Percentiles rank a stretch among this genome's conserved stretches.
Evolutionary conservation across 305 asterid genomes (phyloP).

Genomic region (Ajuga reptans): DNA sequence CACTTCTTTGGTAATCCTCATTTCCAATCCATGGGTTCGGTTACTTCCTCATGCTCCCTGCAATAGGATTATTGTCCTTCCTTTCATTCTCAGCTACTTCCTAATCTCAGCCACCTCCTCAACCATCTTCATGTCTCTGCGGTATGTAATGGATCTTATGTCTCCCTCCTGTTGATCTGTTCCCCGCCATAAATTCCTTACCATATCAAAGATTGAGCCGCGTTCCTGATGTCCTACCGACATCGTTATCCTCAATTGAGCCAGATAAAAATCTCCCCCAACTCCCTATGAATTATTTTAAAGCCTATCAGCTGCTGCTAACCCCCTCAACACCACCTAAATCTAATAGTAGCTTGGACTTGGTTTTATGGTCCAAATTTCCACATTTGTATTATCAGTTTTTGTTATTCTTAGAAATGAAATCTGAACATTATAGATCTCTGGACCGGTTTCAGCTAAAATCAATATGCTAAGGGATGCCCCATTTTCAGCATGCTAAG

Average conservation of each 20-base stretch:
- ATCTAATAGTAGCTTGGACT: not conserved
- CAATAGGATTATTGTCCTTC: no score
- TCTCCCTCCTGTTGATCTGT: not conserved
- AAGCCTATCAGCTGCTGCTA: not conserved
- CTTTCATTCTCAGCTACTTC: no score
- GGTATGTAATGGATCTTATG: no score
- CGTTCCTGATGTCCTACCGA: not conserved
- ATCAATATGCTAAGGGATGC: no score
- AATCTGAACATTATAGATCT: not conserved
- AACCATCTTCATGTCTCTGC: no score
- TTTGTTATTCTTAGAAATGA: not conserved
- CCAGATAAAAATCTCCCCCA: no score
- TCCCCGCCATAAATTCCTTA: not conserved
- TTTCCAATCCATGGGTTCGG: not conserved
- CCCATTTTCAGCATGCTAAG: not conserved
- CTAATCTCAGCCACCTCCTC: no score
- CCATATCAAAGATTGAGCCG: not conserved
- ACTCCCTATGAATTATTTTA: not conserved
- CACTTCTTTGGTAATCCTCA: not conserved
- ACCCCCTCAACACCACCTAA: not conserved
- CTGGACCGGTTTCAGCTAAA: not conserved
- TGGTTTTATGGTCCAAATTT: not conserved
- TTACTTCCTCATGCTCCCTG: no score
- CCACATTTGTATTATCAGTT: not conserved
- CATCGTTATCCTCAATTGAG: no score